Percentiles rank a stretch among this genome's conserved stretches.
phyloP scores from a whole-genome alignment of 495 filamentous ascomycete species.

The Penicillium atrosanguineum region DNA sequence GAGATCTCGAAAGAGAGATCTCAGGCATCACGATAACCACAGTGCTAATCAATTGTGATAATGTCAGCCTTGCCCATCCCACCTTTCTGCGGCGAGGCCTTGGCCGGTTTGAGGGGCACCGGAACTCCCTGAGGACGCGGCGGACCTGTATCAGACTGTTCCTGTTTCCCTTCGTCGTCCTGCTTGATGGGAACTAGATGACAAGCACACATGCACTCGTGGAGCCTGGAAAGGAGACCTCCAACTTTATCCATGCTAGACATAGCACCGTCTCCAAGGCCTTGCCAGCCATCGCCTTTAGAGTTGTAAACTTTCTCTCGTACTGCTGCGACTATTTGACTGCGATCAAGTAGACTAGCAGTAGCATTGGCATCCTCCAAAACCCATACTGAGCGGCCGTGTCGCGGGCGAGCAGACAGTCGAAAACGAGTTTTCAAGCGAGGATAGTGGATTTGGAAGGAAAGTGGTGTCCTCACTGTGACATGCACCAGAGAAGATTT shows the following conservation, averaged over 20 bases:
- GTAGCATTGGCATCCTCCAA: slow-evolving; percentile 32
- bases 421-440: slow-evolving; percentile 36
- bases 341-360: slow-evolving; percentile 11
- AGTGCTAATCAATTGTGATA: slow-evolving; percentile 40
- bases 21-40: neutral
- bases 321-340: slow-evolving; percentile 18
- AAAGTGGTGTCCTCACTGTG: slow-evolving; percentile 39
- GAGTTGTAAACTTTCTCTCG: slow-evolving; percentile 39
- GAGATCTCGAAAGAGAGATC: neutral
- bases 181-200: slow-evolving; percentile 9
- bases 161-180: slow-evolving; percentile 1
- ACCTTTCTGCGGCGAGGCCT: slow-evolving; percentile 12
- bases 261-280: slow-evolving; percentile 45
- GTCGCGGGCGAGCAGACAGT: slow-evolving; percentile 28
- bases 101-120: slow-evolving; percentile 1
- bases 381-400: slow-evolving; percentile 39
- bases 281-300: slow-evolving; percentile 48
- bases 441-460: slow-evolving; percentile 45
- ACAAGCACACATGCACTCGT: slow-evolving; percentile 27
- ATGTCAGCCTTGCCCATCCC: slow-evolving; percentile 24
- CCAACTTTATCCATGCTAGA: slow-evolving; percentile 39
- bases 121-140: neutral
- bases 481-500: slow-evolving; percentile 33
- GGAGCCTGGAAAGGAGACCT: slow-evolving; percentile 37
- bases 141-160: neutral